Conservation (phyloP, 2,329 filamentous ascomycete species). For the Arthrobotrys entomopaga region DNA sequence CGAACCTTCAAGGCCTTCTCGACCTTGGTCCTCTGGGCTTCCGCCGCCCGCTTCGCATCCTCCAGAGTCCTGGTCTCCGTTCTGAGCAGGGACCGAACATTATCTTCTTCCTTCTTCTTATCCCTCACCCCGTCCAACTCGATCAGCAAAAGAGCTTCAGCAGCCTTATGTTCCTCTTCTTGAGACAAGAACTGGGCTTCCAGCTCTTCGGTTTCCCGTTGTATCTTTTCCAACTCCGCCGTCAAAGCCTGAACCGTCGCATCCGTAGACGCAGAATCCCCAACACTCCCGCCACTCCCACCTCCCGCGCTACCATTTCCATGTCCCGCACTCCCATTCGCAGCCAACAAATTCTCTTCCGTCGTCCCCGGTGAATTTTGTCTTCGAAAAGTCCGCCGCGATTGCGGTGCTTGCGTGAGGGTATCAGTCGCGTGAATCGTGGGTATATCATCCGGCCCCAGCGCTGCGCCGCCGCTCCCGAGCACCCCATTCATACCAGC, state of each 20-base stretch:
- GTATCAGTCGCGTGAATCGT: slow-evolving; percentile 55
- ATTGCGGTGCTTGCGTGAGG: slow-evolving; percentile 38
- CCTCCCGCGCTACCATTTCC: neutral
- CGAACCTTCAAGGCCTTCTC: slow-evolving; percentile 85
- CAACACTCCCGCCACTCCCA: neutral
- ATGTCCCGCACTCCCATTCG: slow-evolving; percentile 31
- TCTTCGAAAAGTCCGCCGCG: slow-evolving; percentile 48
- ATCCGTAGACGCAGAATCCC: slow-evolving; percentile 52
- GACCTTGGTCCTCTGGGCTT: slow-evolving; percentile 78
- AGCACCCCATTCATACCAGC: slow-evolving; percentile 33
- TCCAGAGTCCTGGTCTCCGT: slow-evolving; percentile 62
- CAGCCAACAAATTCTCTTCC: slow-evolving; percentile 46
- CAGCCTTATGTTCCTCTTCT: slow-evolving; percentile 66
- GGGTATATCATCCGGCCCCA: slow-evolving; percentile 56
- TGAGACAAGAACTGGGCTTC: slow-evolving; percentile 74
- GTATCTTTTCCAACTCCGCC: slow-evolving; percentile 79
- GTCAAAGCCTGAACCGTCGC: slow-evolving; percentile 68
- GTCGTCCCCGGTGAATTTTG: slow-evolving; percentile 49
- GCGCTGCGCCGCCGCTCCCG: slow-evolving; percentile 45
- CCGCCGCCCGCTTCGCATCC: slow-evolving; percentile 73
- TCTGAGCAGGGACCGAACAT: slow-evolving; percentile 57
- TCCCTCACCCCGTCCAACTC: slow-evolving; percentile 58
- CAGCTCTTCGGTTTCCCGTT: slow-evolving; percentile 84
- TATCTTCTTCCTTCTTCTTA: slow-evolving; percentile 68
- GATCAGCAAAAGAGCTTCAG: slow-evolving; percentile 62